These are phyloP conservation scores for Globisporangium cylindrosporum DNA, from an alignment of 352 stramenopile species.

Conservation along the genomic window DNA sequence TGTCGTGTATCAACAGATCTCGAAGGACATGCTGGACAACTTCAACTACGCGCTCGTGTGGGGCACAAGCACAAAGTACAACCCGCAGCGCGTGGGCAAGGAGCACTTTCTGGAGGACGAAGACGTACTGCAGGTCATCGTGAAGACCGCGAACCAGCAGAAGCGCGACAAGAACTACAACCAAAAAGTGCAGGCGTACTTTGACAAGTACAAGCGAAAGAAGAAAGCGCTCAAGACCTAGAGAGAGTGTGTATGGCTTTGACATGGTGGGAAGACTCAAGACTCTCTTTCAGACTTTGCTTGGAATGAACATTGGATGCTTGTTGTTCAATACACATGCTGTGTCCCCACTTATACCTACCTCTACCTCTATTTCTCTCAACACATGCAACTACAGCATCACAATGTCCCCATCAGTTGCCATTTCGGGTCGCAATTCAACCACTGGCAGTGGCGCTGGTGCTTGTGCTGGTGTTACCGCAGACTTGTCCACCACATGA, in stretches of 20 bases:
- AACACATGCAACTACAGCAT: background rate
- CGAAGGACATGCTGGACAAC: constrained; percentile 92
- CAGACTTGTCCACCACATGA: constrained; percentile 11
- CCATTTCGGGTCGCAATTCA: background rate
- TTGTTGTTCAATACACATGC: background rate
- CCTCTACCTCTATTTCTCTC: background rate
- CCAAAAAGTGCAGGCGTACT: constrained; percentile 93
- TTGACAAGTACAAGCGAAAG: constrained; percentile 96
- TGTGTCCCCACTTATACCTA: background rate
- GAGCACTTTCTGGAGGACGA: constrained; percentile 96
- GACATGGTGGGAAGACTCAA: background rate
- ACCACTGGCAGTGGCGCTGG: background rate
- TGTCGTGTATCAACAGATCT: constrained; percentile 56
- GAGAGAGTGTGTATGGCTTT: background rate
- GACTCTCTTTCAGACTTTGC: background rate
- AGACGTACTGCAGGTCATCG: constrained; percentile 98
- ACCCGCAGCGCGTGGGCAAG: constrained; percentile 95
- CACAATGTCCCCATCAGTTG: constrained; percentile 16
- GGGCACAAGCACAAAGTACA: constrained; percentile 98
- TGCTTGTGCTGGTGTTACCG: background rate
- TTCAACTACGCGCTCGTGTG: constrained; percentile 99
- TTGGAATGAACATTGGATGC: background rate
- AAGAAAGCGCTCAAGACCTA: constrained; percentile 93
- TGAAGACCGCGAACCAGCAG: constrained; percentile 98
- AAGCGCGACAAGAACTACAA: constrained; percentile 98